These are phyloP conservation scores for Tubosaeta brunneosetosa DNA, from an alignment of 768 basidiomycete genomes.

Conservation along the genomic window DNA sequence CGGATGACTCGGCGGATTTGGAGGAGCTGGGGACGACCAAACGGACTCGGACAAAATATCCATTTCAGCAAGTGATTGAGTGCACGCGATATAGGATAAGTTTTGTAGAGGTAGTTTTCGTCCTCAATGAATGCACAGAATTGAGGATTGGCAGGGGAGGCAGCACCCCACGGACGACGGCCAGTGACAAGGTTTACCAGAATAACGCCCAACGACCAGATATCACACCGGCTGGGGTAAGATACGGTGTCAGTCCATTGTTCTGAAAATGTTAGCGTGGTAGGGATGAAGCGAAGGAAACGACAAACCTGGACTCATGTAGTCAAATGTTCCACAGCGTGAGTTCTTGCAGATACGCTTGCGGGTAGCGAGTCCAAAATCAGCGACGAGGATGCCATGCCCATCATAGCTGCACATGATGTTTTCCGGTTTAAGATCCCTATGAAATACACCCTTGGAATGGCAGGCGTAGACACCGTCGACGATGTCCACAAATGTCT, in stretches of 20 bases:
- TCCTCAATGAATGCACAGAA: conserved; percentile 16
- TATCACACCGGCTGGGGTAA: conserved; percentile 38
- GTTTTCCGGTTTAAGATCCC: conserved; percentile 86
- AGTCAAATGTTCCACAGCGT: conserved; percentile 56
- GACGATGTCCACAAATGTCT: conserved; percentile 71
- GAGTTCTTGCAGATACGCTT: conserved; percentile 43
- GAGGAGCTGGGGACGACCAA: conserved; percentile 12
- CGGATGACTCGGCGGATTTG: conserved; percentile 17
- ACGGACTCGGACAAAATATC: conserved; percentile 14
- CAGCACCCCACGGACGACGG: conserved; percentile 15
- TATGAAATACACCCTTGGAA: conserved; percentile 66
- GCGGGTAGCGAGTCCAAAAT: conserved; percentile 70
- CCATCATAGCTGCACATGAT: conserved; percentile 58
- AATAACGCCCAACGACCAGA: conserved; percentile 77
- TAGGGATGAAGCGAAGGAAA: not conserved
- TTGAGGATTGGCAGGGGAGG: conserved; percentile 3
- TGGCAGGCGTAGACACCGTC: conserved; percentile 79
- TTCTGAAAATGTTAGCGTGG: conserved; percentile 21
- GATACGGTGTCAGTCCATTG: conserved; percentile 52
- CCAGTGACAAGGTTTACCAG: conserved; percentile 79
- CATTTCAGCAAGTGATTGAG: conserved; percentile 13
- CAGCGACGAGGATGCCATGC: conserved; percentile 55
- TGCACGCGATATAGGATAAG: conserved; percentile 12
- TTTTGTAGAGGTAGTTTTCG: conserved; percentile 11
- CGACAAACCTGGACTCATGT: conserved; percentile 66